phyloP scores from a whole-genome alignment of 768 basidiomycete genomes.

The Termitomyces sp. region DNA sequence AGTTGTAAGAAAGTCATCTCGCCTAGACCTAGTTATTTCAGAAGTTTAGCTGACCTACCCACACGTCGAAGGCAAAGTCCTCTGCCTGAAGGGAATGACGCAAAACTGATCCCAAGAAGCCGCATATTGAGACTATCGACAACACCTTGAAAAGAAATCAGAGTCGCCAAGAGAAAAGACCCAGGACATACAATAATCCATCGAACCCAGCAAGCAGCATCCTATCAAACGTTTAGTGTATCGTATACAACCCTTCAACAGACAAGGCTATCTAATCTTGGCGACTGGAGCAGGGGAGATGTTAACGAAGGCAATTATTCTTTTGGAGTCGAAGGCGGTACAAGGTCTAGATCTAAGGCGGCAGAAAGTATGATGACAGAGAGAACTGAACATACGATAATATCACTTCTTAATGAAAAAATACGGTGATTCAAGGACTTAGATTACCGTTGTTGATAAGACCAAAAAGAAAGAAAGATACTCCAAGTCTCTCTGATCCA shows the following conservation, averaged over 20 bases:
- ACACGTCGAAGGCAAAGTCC: neutral
- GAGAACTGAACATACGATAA: conserved; percentile 46
- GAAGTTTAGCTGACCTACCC: neutral
- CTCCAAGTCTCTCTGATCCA: conserved; percentile 31
- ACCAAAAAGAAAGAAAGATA: conserved; percentile 88
- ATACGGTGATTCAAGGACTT: neutral
- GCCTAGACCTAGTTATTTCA: conserved; percentile 29
- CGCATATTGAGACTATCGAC: conserved; percentile 63
- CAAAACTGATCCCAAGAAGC: conserved; percentile 73
- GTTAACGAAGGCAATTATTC: conserved; percentile 93
- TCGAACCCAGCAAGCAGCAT: conserved; percentile 69
- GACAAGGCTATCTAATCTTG: conserved; percentile 89
- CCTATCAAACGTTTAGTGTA: conserved; percentile 71
- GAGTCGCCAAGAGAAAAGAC: conserved; percentile 5
- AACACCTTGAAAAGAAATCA: conserved; percentile 41
- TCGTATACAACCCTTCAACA: conserved; percentile 79
- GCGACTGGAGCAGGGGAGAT: conserved; percentile 83
- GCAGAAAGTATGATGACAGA: conserved; percentile 97
- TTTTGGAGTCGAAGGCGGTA: conserved; percentile 87
- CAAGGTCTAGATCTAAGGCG: conserved; percentile 90
- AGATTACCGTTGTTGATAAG: conserved; percentile 88
- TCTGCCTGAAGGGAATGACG: conserved; percentile 81
- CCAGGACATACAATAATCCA: conserved; percentile 75
- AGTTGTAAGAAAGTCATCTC: conserved; percentile 93
- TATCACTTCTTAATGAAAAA: conserved; percentile 4